Evolutionary conservation across 768 basidiomycete species (phyloP), one percentile per base, ranked within the genome.

Genomic region (Gymnopilus dilepis): DNA sequence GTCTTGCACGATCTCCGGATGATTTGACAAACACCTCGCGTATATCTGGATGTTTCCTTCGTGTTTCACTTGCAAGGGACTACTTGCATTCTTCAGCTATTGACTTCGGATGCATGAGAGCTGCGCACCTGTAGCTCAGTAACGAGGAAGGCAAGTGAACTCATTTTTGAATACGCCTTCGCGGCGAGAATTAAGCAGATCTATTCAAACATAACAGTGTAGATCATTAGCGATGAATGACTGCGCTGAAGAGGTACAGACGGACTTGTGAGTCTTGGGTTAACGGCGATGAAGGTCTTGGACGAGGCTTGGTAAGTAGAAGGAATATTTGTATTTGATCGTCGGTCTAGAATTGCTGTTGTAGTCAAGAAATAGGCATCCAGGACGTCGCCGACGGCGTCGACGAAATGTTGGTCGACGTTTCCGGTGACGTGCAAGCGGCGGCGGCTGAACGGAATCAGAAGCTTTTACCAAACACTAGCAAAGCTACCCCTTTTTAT

Each of bases 1-100:
- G 62, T n/a, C 41, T 31, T 61, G n/a, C 34, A 26, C 13, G 54
- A 38, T n/a, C 22, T 30, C 9, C 33, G 64, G 37, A 65, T 41
- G 43, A 42, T 24, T 53, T 41, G 41, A 75, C 74, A 70, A 72
- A 71, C 63, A 95, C 95, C 86, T 97, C 95, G 71, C 92, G 90
- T 67, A 97, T 93, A 72, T 97, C 95, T 21, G 94, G 93, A 74
- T 96, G 89, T 67, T 92, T 93, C 61, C 95, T 80, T 68, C 89
- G 84, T 24, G 93, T 94, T 79, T 97, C 96, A 68, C 90, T 92
- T 8, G 94, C 87, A 65, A 98, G 76, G 38, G 95, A 91, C 91
- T 95, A 34, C 19, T 26, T 26, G 45, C 19, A 47, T 31, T 2
- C 24, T 47, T 61, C 4, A 56, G 40, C 4, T 1, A 8, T 26